Conservation (phyloP, 805 yeast genomes). For the Lipomyces chichibuensis region DNA sequence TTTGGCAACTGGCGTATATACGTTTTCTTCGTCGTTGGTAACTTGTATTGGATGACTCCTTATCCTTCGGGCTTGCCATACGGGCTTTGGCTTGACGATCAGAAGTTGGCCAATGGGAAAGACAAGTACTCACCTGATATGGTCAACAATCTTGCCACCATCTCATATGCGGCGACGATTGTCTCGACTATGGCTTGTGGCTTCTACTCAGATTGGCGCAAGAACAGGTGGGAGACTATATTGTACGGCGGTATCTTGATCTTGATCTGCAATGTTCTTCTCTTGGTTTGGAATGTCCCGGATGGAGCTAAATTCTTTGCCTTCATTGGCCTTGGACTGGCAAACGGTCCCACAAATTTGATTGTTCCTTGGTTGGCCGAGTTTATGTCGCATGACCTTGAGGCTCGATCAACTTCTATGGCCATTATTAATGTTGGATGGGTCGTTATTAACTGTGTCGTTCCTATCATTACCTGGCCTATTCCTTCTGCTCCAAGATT, state of each 20-base stretch:
- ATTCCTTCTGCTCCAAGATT: slow-evolving; percentile 20
- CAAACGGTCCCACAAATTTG: slow-evolving; percentile 31
- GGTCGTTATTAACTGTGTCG: slow-evolving; percentile 29
- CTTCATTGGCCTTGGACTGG: slow-evolving; percentile 40
- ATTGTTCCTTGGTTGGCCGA: slow-evolving; percentile 33
- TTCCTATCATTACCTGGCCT: slow-evolving; percentile 31
- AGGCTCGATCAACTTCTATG: slow-evolving; percentile 28
- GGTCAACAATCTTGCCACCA: slow-evolving; percentile 53
- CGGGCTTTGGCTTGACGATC: slow-evolving; percentile 23
- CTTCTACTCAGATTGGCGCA: slow-evolving; percentile 50
- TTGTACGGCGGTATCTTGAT: slow-evolving; percentile 25
- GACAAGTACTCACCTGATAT: not conserved
- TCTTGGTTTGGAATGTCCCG: slow-evolving; percentile 60
- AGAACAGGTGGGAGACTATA: slow-evolving; percentile 25
- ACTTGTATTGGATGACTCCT: slow-evolving; percentile 33
- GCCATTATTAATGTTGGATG: slow-evolving; percentile 34
- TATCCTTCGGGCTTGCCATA: slow-evolving; percentile 26
- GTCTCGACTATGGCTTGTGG: slow-evolving; percentile 43
- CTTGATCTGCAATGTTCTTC: slow-evolving; percentile 48
- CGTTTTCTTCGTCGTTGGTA: slow-evolving; percentile 27
- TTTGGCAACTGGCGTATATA: slow-evolving; percentile 29
- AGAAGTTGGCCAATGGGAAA: not conserved
- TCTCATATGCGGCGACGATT: slow-evolving; percentile 64
- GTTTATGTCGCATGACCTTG: slow-evolving; percentile 27
- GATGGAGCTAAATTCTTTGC: slow-evolving; percentile 65